A percentile compares a stretch with the other conserved stretches of the same genome.
Evolutionary conservation across 345 rosid genomes (phyloP).

Genomic region (Ailanthus altissimus): DNA sequence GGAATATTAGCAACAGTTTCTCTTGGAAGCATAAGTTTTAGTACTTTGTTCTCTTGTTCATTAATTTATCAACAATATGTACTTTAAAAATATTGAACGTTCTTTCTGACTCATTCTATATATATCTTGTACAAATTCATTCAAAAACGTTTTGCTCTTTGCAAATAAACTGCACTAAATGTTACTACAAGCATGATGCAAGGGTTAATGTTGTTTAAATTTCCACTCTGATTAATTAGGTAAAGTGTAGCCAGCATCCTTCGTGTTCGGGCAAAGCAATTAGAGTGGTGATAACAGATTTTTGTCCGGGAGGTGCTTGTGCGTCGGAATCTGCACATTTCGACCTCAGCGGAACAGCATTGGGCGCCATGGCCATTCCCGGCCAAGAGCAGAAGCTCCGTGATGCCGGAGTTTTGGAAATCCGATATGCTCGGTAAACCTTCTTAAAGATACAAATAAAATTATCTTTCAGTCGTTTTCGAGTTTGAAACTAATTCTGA

Average conservation of each 20-base stretch:
- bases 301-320: conserved; percentile 47
- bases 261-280: conserved; percentile 47
- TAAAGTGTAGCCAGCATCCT: conserved; percentile 43
- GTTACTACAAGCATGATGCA: no score
- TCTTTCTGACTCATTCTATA: not conserved
- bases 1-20: no score
- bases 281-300: conserved; percentile 51
- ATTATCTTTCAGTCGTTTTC: not conserved
- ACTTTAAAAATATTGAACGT: not conserved
- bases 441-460: not conserved
- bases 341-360: conserved; percentile 53
- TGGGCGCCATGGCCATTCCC: conserved; percentile 49
- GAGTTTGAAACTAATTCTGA: not conserved
- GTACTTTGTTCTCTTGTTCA: not conserved
- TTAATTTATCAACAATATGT: not conserved
- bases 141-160: not conserved
- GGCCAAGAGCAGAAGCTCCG: conserved; percentile 42
- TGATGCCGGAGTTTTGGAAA: conserved; percentile 40
- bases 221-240: no score
- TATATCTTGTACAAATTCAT: no score
- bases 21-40: no score
- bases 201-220: no score
- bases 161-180: no score
- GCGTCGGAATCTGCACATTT: conserved; percentile 45
- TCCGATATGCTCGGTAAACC: conserved; percentile 37